These are phyloP conservation scores for Suillus spraguei DNA, from an alignment of 768 basidiomycete species.

Conservation along the genomic window DNA sequence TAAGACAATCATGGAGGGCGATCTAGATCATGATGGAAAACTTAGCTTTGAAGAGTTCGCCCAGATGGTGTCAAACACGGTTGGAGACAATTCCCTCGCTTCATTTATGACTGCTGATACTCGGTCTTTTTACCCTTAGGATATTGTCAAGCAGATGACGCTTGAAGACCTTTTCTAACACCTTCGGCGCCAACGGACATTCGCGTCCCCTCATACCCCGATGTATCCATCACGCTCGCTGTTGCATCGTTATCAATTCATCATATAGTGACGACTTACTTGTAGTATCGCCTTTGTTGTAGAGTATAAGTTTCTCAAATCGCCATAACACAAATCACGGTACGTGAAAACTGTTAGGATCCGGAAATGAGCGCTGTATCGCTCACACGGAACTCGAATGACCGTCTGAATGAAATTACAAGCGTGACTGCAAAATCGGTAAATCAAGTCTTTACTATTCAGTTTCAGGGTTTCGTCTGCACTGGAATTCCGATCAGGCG, in stretches of 20 bases:
- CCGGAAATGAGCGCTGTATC: background rate
- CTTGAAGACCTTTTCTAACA: slow-evolving; percentile 74
- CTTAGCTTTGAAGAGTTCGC: slow-evolving; percentile 97
- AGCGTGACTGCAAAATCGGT: background rate
- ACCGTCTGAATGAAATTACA: background rate
- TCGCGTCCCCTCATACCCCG: slow-evolving; percentile 1
- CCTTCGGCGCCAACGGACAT: background rate
- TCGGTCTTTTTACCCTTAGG: slow-evolving; percentile 49
- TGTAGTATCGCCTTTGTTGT: slow-evolving; percentile 11
- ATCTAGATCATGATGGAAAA: slow-evolving; percentile 97
- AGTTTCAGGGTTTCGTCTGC: background rate
- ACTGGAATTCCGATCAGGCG: background rate
- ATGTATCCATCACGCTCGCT: background rate
- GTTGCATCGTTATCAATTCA: slow-evolving; percentile 6
- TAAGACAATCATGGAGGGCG: slow-evolving; percentile 99
- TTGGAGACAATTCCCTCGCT: slow-evolving; percentile 36
- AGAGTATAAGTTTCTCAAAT: slow-evolving; percentile 2
- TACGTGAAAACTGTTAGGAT: background rate
- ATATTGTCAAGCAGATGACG: slow-evolving; percentile 99
- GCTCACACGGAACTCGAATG: background rate
- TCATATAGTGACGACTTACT: slow-evolving; percentile 9
- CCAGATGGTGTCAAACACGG: slow-evolving; percentile 95
- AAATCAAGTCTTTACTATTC: background rate
- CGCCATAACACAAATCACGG: background rate
- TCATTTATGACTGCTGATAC: slow-evolving; percentile 5